Evolutionary conservation across 2,329 filamentous ascomycete species (phyloP).

Genomic region (Paramyrothecium sp.): DNA sequence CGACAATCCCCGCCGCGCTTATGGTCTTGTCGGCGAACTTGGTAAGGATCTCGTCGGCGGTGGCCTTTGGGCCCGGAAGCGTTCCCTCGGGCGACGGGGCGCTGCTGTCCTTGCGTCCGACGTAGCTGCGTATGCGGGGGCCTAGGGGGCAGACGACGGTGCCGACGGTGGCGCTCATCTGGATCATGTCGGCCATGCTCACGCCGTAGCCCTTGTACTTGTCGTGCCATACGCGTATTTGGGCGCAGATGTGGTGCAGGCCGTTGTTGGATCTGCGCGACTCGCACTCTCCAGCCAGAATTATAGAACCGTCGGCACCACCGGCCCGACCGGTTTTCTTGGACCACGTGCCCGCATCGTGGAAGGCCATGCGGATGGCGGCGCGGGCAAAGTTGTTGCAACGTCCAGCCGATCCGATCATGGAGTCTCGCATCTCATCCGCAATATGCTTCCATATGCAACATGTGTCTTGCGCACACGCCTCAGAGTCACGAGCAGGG

Average conservation of each 20-base stretch:
- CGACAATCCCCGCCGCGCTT: neutral
- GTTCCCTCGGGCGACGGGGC: neutral
- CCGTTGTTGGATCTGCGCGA: neutral
- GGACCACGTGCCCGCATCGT: slow-evolving; percentile 40
- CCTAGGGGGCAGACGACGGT: neutral
- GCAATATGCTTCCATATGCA: slow-evolving; percentile 40
- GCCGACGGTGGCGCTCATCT: slow-evolving; percentile 2
- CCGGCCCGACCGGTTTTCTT: slow-evolving; percentile 4
- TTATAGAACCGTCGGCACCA: neutral
- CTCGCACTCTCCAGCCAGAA: slow-evolving; percentile 1
- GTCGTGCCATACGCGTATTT: neutral
- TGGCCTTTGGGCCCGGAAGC: neutral
- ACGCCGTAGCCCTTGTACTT: slow-evolving; percentile 2
- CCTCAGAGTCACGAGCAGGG: slow-evolving; percentile 2
- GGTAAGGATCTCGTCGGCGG: neutral
- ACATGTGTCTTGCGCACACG: slow-evolving; percentile 32
- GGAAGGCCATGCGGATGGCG: slow-evolving; percentile 42
- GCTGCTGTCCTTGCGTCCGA: neutral
- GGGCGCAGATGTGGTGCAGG: neutral
- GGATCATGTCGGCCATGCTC: slow-evolving; percentile 3
- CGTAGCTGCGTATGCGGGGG: neutral
- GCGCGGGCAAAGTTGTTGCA: slow-evolving; percentile 38
- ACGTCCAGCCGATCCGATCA: slow-evolving; percentile 28
- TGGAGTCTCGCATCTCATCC: slow-evolving; percentile 31
- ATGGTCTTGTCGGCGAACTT: slow-evolving; percentile 2